Conservation (phyloP, 352 stramenopile genomes). For the Phytopythium helicoides region DNA sequence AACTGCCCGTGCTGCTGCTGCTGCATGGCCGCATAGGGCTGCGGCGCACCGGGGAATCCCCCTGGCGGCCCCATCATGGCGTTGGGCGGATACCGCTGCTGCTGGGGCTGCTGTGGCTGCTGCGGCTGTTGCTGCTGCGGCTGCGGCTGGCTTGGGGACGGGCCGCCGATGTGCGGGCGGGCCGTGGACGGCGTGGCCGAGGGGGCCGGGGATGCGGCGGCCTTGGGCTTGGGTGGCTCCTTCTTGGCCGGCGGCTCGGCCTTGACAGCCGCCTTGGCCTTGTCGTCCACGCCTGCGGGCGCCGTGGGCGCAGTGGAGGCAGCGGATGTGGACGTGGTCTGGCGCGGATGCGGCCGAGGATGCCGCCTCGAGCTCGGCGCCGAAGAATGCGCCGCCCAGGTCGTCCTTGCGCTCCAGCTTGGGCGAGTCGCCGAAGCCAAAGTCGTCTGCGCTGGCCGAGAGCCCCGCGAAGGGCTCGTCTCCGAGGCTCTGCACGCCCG, state of each 20-base stretch:
- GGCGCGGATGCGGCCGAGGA: conserved; percentile 6
- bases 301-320: conserved; percentile 10
- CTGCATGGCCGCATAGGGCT: conserved; percentile 9
- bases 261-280: conserved; percentile 34
- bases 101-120: conserved; percentile 44
- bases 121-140: conserved; percentile 35
- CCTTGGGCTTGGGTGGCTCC: conserved; percentile 10
- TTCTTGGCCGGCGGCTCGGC: conserved; percentile 23
- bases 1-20: conserved; percentile 31
- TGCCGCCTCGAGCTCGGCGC: conserved; percentile 44
- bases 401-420: conserved; percentile 49
- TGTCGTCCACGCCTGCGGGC: conserved; percentile 14
- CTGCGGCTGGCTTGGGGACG: conserved; percentile 16
- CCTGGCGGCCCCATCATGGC: conserved; percentile 62
- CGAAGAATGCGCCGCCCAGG: conserved; percentile 63
- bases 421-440: conserved; percentile 79
- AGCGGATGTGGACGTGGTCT: neutral
- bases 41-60: conserved; percentile 35
- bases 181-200: conserved; percentile 51
- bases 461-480: conserved; percentile 68
- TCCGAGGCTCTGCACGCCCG: conserved; percentile 77
- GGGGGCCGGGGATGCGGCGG: conserved; percentile 6
- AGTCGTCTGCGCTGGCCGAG: conserved; percentile 55
- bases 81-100: conserved; percentile 46
- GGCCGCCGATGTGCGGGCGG: conserved; percentile 62